phyloP scores from a whole-genome alignment of 441 rosid genomes.

The Arabidopsis lyrata region DNA sequence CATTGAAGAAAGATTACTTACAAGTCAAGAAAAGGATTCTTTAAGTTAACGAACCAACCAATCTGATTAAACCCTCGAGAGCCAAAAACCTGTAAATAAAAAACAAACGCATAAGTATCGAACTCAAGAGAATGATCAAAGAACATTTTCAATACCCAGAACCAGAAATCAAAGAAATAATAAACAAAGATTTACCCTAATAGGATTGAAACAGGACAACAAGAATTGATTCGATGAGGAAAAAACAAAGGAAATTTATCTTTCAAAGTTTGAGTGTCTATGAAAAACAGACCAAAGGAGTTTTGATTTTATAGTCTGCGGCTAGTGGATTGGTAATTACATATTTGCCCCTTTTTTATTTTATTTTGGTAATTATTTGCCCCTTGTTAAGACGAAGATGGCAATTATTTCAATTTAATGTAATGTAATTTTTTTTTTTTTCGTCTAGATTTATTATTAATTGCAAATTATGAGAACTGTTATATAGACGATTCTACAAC shows the following conservation, averaged over 20 bases:
- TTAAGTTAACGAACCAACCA: not conserved
- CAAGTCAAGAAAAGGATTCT: slow-evolving; percentile 8
- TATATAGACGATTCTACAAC: too few relatives aligned
- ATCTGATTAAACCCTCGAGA: not conserved
- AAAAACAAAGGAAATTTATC: not conserved
- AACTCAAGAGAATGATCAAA: not conserved
- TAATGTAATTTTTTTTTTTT: too few relatives aligned
- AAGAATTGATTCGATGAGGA: not conserved
- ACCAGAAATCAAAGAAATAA: not conserved
- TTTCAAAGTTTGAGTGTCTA: too few relatives aligned
- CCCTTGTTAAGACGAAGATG: not conserved
- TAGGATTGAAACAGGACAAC: not conserved
- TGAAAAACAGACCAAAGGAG: not conserved
- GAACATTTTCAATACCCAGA: not conserved
- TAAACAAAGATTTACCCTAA: not conserved
- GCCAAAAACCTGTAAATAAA: slow-evolving; percentile 7
- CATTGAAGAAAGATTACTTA: not conserved
- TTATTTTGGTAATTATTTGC: too few relatives aligned
- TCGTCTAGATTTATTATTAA: too few relatives aligned
- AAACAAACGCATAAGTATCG: not conserved
- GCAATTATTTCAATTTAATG: not conserved
- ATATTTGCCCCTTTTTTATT: not conserved
- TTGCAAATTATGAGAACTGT: too few relatives aligned
- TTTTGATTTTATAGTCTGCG: not conserved
- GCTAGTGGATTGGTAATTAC: not conserved